These are phyloP conservation scores for Calendula officinalis DNA, from an alignment of 129 eudicot species.

Conservation along the genomic window DNA sequence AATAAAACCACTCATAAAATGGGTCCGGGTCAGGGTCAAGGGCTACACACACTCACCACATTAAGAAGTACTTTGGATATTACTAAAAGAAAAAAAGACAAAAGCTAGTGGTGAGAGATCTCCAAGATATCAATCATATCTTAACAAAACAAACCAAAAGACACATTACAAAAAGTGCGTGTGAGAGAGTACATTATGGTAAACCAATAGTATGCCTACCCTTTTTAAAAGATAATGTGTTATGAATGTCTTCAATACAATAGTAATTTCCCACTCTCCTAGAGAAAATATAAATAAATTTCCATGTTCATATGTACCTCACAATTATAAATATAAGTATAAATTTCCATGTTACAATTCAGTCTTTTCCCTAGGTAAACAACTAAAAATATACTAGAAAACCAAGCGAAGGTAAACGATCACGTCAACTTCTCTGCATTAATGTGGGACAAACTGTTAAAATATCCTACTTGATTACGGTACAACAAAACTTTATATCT, in stretches of 20 bases:
- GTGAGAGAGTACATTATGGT: constrained; percentile 14
- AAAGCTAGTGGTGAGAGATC: constrained; percentile 41
- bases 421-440: no score
- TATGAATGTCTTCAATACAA: constrained; percentile 19
- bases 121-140: constrained; percentile 34
- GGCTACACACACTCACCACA: constrained; percentile 35
- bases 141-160: constrained; percentile 34
- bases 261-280: constrained; percentile 21
- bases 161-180: constrained; percentile 10
- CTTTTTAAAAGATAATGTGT: constrained; percentile 19
- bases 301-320: neutral
- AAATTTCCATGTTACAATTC: no score
- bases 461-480: no score
- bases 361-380: no score
- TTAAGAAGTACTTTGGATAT: constrained; percentile 22
- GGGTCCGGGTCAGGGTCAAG: constrained; percentile 26
- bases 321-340: no score
- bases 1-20: constrained; percentile 28
- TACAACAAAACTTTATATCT: no score
- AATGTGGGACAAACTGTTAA: no score
- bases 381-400: no score
- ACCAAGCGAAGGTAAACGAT: no score
- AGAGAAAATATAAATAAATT: no score
- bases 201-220: constrained; percentile 30
- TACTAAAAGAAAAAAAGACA: constrained; percentile 30